phyloP scores from a whole-genome alignment of 164 flowering plant species.

The Magnolia kwangsiensis region DNA sequence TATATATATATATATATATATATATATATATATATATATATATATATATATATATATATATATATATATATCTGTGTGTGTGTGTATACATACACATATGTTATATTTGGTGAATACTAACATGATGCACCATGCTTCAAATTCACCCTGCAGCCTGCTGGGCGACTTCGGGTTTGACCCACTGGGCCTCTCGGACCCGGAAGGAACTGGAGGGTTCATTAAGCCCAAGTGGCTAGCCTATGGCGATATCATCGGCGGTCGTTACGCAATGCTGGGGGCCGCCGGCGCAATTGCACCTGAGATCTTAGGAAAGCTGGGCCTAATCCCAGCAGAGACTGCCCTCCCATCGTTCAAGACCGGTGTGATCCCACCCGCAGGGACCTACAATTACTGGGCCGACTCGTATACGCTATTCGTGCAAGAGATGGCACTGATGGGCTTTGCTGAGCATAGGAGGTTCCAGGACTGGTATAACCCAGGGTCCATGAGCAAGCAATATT shows the following conservation, averaged over 20 bases:
- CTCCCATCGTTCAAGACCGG: constrained; percentile 89
- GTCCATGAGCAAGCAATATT: constrained; percentile 74
- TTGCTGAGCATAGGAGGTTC: constrained; percentile 92
- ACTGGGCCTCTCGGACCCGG: constrained; percentile 92
- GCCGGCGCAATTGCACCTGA: constrained; percentile 74
- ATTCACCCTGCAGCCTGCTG: constrained; percentile 47
- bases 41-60: too few species aligned
- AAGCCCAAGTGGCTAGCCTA: constrained; percentile 95
- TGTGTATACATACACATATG: too few species aligned
- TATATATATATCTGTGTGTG: too few species aligned
- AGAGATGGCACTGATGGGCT: constrained; percentile 96
- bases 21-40: too few species aligned
- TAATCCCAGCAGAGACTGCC: constrained; percentile 71
- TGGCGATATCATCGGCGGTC: constrained; percentile 90
- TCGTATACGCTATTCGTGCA: constrained; percentile 78
- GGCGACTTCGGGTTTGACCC: constrained; percentile 97
- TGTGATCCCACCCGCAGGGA: constrained; percentile 79
- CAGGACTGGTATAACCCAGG: constrained; percentile 81
- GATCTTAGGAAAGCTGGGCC: constrained; percentile 63
- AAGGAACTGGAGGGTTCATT: constrained; percentile 92
- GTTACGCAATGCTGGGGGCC: constrained; percentile 84
- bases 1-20: too few species aligned
- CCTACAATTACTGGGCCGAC: constrained; percentile 86
- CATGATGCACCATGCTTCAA: too few species aligned
- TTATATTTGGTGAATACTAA: background rate